phyloP scores from a whole-genome alignment of 2,329 filamentous ascomycete genomes.

The Penicillium sumatraense region DNA sequence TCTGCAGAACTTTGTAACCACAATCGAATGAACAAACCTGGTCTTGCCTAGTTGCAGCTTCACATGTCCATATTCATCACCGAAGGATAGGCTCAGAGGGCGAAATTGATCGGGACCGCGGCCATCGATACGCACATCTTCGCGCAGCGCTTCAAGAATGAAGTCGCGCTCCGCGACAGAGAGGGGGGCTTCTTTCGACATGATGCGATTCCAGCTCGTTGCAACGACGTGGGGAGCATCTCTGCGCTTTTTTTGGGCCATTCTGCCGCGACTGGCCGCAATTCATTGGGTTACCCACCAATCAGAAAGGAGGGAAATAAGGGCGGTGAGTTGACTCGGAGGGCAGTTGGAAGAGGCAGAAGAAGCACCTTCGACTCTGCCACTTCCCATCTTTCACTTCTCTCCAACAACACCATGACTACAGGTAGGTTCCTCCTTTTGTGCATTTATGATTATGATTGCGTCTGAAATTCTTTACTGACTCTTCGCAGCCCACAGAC shows the following conservation, averaged over 20 bases:
- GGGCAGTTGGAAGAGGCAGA: neutral
- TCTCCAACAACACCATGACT: constrained; percentile 6
- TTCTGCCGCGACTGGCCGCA: constrained; percentile 27
- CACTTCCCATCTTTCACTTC: neutral
- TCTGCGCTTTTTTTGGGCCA: constrained; percentile 20
- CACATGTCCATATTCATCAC: constrained; percentile 87
- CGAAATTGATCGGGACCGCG: constrained; percentile 81
- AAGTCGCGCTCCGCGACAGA: constrained; percentile 89
- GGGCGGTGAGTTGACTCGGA: constrained; percentile 3
- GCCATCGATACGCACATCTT: constrained; percentile 82
- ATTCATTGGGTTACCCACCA: constrained; percentile 3
- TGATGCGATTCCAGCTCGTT: constrained; percentile 46
- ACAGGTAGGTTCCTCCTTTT: constrained; percentile 7
- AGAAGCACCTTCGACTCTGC: neutral
- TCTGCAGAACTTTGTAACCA: neutral
- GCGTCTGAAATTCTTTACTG: constrained; percentile 10
- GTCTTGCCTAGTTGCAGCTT: constrained; percentile 90
- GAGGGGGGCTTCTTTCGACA: constrained; percentile 92
- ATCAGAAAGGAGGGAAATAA: neutral
- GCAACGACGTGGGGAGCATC: constrained; percentile 28
- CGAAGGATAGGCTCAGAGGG: constrained; percentile 76
- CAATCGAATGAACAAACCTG: constrained; percentile 59
- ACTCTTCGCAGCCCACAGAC: constrained; percentile 68
- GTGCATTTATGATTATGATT: no score
- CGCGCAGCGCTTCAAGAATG: constrained; percentile 77